A percentile compares a stretch with the other conserved stretches of the same genome.
phyloP scores from a whole-genome alignment of 2,329 filamentous ascomycete genomes.

The Fusarium denticulatum region DNA sequence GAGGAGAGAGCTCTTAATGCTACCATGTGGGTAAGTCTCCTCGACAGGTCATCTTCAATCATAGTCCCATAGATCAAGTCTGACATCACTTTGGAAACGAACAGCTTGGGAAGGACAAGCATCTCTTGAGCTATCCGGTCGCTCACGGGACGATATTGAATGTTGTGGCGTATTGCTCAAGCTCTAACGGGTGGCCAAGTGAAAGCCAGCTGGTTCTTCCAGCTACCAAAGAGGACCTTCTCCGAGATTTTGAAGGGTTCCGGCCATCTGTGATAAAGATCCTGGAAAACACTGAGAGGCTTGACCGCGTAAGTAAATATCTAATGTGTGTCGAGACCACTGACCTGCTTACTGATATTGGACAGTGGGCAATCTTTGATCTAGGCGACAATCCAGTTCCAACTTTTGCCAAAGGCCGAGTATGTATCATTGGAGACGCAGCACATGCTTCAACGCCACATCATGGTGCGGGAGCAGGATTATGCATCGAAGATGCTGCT shows the following conservation, averaged over 20 bases:
- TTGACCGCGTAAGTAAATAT: neutral
- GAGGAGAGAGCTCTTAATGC: neutral
- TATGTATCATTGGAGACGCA: neutral
- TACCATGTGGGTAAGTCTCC: neutral
- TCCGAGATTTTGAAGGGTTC: neutral
- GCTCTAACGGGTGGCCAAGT: neutral
- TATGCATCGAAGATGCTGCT: neutral
- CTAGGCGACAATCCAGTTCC: neutral
- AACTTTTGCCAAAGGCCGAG: neutral
- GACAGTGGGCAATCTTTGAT: neutral
- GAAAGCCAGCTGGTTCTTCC: neutral
- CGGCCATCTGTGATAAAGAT: neutral
- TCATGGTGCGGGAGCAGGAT: neutral
- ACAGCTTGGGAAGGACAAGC: neutral
- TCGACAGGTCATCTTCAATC: rapidly evolving
- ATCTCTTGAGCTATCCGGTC: neutral
- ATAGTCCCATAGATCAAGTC: rapidly evolving
- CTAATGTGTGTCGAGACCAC: rapidly evolving
- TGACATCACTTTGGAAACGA: rapidly evolving
- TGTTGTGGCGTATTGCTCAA: neutral
- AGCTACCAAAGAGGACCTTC: neutral
- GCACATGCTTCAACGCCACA: neutral
- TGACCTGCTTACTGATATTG: neutral
- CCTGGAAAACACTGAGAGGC: neutral
- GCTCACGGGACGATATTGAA: neutral